Base-by-base conservation (phyloP, 2,329 filamentous ascomycete genomes). In the Blastomyces silverae region DNA sequence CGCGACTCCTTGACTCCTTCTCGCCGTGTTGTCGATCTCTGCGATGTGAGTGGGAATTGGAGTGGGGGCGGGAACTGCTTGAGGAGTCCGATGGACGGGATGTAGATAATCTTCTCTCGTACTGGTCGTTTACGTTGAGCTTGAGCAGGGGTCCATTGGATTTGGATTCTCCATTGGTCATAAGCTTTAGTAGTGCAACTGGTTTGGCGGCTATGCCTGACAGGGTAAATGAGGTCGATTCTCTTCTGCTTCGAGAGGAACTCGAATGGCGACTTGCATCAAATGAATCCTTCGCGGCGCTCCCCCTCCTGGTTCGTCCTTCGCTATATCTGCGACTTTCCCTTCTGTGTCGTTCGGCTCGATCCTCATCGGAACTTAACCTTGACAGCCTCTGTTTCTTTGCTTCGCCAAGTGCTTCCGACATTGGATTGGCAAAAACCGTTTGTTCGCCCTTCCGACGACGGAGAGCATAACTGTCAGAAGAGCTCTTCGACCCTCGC, bases 101-200 rank as follows among this genome's bases (percentile, higher is more conserved):
- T 34, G 72, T 68, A 52, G 72, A 73, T 64, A 46, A 50, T 25
- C 59, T 53, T 50, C 52, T 55, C 64, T 64, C 22, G 65, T 55
- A 44, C 22, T 63, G 61, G 7, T 75, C 76, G 63, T 68, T 65
- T 53, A 71, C 71, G 63, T 78, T 78, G 22, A 79, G 67, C 62
- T 72, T 75, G 46, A 79, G 70, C 20, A 78, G 70, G n/a, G 74
- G 77, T 0, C 72, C 73, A 39, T 75, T 73, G 22, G 74, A 77
- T 61, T 79, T 74, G 5, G 77, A 78, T 53, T 77, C 72, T n/a
- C 76, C 79, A 20, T 73, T 73, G 20, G 73, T 74, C 70, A 79
- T 75, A 37, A 63, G 67, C 55, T 68, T 72, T 20, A 69, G 63
- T 75, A 78, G 57, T 4, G 65, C 64, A 57, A 67, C 64, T 4